These are phyloP conservation scores for Eutrema heterophyllum DNA, from an alignment of 345 rosid species.

Conservation along the genomic window DNA sequence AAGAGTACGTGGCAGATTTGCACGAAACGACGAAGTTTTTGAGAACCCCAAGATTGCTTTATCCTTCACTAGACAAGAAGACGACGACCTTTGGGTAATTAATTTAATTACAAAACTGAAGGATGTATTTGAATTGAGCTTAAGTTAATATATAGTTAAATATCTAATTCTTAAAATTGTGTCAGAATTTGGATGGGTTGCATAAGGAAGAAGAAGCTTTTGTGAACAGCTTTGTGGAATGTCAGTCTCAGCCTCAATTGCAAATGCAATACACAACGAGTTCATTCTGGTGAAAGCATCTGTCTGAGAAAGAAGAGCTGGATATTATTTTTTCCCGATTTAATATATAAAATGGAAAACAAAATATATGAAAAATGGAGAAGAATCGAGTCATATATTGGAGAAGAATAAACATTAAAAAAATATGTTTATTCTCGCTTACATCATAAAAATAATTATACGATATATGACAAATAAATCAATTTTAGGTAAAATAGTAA, in stretches of 20 bases:
- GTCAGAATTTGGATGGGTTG: constrained; percentile 34
- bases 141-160: background rate
- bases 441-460: background rate
- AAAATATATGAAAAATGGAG: background rate
- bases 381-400: constrained; percentile 10
- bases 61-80: constrained; percentile 51
- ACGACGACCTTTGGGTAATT: constrained; percentile 77
- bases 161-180: background rate
- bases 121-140: background rate
- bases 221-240: constrained; percentile 17
- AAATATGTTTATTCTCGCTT: background rate
- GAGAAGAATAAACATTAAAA: too few relatives aligned
- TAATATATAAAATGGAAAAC: background rate
- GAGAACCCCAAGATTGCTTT: constrained; percentile 55
- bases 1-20: constrained; percentile 98
- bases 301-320: constrained; percentile 7
- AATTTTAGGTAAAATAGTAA: background rate
- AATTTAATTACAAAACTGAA: background rate
- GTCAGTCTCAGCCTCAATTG: constrained; percentile 21
- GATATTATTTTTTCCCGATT: background rate
- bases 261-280: constrained; percentile 22
- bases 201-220: constrained; percentile 28
- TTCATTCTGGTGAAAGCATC: constrained; percentile 26
- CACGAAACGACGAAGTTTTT: constrained; percentile 69
- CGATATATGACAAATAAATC: background rate